Evolutionary conservation across 768 basidiomycete species (phyloP), one percentile per base, ranked within the genome.

Genomic region (Lyophyllum atratum): DNA sequence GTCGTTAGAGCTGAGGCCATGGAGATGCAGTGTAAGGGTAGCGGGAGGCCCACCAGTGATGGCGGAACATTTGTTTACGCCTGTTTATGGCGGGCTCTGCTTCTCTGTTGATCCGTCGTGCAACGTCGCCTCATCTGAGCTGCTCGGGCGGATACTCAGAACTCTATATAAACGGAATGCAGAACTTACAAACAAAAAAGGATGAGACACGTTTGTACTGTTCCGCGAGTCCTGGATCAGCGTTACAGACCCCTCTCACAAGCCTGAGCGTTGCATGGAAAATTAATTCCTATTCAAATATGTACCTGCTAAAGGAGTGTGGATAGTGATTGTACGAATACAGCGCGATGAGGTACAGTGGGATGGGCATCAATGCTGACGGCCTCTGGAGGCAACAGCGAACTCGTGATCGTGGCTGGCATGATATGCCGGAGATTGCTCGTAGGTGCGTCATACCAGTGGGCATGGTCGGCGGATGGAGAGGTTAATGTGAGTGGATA

Each of bases 401-500:
- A 52, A 47, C 12, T 50, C 53, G 55, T 54, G 29, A 54, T 58
- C 60, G 51, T 61, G 50, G 52, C 53, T 56, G 37, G 58, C 56
- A 39, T 50, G n/a, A n/a, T 58, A 56, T 57, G 50, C 34, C 54
- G 22, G 28, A 17, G 24, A 19, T 49, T 34, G 29, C 15, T 31
- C 31, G 43, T 53, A 17, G 10, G 28, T n/a, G 45, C 45, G 46
- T 26, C 26, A 15, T 6, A 40, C 26, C 21, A 49, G 28, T 7
- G 34, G 26, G 45, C 9, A 15, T 15, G n/a, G 11, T 9, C 4
- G n/a, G 14, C 34, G 34, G 34, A 3, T 37, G 34, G n/a, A 22
- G 15, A 7, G 39, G 29, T 34, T 33, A 21, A 22, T 42, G 37
- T n/a, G 25, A n/a, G 42, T 26, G 26, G 19, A n/a, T 22, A 40